phyloP scores from a whole-genome alignment of 1,284 basidiomycete species.

The Cystobasidiaceae sp. region DNA sequence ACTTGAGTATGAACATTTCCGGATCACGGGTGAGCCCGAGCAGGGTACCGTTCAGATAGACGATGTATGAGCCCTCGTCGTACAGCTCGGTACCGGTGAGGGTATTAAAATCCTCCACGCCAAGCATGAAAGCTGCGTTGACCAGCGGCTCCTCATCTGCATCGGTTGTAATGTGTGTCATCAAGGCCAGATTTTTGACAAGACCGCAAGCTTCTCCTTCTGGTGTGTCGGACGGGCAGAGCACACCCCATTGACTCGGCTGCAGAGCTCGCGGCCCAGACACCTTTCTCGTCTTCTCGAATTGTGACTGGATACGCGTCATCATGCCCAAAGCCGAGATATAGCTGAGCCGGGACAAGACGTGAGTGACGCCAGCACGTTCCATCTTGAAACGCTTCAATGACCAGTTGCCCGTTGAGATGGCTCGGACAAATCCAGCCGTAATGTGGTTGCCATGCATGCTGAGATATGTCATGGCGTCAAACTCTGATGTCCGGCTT shows the following conservation, averaged over 20 bases:
- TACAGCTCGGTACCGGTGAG: conserved; percentile 96
- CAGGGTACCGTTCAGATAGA: conserved; percentile 95
- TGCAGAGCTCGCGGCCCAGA: conserved; percentile 95
- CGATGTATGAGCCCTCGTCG: conserved; percentile 81
- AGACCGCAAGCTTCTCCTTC: conserved; percentile 99
- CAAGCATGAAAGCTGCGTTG: conserved; percentile 83
- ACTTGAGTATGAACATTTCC: conserved; percentile 77
- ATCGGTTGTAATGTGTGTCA: conserved; percentile 99
- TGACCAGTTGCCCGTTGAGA: conserved; percentile 99
- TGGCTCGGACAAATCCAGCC: conserved; percentile 91
- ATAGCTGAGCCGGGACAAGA: conserved; percentile 88
- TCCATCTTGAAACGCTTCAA: conserved; percentile 99
- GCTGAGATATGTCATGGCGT: conserved; percentile 89
- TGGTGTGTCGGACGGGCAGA: conserved; percentile 97
- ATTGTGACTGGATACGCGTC: conserved; percentile 98
- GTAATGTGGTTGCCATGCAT: conserved; percentile 85
- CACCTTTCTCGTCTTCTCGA: conserved; percentile 99
- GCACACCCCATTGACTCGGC: conserved; percentile 98
- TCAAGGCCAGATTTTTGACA: conserved; percentile 96
- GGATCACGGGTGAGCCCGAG: conserved; percentile 88
- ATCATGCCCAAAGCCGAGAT: conserved; percentile 99
- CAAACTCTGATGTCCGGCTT: conserved; percentile 89
- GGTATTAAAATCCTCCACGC: conserved; percentile 91
- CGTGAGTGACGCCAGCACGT: conserved; percentile 96
- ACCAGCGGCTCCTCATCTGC: conserved; percentile 94